Conservation (phyloP, 1,284 basidiomycete genomes). For the Leccinum cinnamomeum region DNA sequence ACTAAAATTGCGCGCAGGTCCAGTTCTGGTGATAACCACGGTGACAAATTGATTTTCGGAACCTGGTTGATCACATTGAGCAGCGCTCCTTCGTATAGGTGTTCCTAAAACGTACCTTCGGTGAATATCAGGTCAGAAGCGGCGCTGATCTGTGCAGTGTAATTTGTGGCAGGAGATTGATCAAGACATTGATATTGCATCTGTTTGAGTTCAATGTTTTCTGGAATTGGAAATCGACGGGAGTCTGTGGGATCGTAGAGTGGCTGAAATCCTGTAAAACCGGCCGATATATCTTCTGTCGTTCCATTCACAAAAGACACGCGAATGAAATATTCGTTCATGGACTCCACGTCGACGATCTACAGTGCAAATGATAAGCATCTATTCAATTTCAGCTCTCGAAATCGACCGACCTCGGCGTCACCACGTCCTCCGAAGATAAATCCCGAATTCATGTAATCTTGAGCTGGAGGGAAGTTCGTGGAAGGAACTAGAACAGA, state of each 20-base stretch:
- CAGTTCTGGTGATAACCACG: slow-evolving; percentile 6
- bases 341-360: too few species aligned
- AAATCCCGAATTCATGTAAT: not conserved
- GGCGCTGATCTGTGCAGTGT: slow-evolving; percentile 2
- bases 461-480: slow-evolving; percentile 18
- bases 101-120: not conserved
- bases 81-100: not conserved
- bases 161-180: slow-evolving; percentile 1
- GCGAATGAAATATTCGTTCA: too few species aligned
- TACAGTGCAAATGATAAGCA: too few species aligned
- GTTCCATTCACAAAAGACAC: slow-evolving; percentile 1
- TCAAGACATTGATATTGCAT: not conserved
- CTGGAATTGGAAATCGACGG: not conserved
- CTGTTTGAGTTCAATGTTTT: not conserved
- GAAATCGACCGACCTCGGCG: not conserved
- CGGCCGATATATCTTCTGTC: slow-evolving; percentile 6
- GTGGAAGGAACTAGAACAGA: slow-evolving; percentile 16
- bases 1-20: slow-evolving; percentile 7
- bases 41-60: not conserved
- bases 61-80: not conserved
- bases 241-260: not conserved
- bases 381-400: too few species aligned
- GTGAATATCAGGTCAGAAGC: not conserved
- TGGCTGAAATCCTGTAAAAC: slow-evolving; percentile 4
- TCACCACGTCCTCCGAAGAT: not conserved